Base-by-base conservation (phyloP, 352 stramenopile species). In the Phytophthora kernoviae region DNA sequence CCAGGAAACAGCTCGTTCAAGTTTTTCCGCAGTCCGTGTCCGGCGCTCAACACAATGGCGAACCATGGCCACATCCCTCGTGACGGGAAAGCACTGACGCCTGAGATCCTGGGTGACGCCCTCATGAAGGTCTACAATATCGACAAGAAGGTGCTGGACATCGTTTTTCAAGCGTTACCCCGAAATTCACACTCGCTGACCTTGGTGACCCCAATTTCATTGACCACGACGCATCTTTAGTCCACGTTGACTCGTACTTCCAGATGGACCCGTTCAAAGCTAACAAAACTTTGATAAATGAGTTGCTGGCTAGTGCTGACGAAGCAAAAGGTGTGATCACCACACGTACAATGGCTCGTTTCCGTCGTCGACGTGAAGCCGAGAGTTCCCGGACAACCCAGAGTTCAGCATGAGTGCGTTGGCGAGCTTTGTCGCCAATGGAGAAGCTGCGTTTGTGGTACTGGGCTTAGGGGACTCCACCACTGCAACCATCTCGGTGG, bases 151-250 rank as follows among this genome's bases (percentile, higher is more conserved):
- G 34, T 69, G 30, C 42, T 69, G 5, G 48, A 69, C 26, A 18
- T 69, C 24, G 59, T 69, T 22, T 65, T 56, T 42, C 41, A 44
- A 14, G 55, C 47, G 9, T 27, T 69, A 18, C 61, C 61, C 27
- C 46, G 1, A 32, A 39, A 4, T 69, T 89, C 45, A 76, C 79
- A 24, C 64, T 91, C 0, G 60, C 69, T 0, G 70, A 83, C 40
- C 60, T 91, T 6, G 51, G 64, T 0, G 50, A 69, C 21, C 80
- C 84, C 68, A 78, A 87, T 22, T 86, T 86, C 17, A 82, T 89
- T 20, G 77, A 91, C 44, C 81, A 91, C 54, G 81, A 91, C 41
- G 79, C 75, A 4, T 91, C 81, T 10, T 57, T 91, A 32, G 66
- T 87, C 21, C 81, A 85, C 53, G 65, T 76, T 36, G 81, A 91